Evolutionary conservation across 257 asterid genomes (phyloP).

Genomic region (Ligustrum vulgare): DNA sequence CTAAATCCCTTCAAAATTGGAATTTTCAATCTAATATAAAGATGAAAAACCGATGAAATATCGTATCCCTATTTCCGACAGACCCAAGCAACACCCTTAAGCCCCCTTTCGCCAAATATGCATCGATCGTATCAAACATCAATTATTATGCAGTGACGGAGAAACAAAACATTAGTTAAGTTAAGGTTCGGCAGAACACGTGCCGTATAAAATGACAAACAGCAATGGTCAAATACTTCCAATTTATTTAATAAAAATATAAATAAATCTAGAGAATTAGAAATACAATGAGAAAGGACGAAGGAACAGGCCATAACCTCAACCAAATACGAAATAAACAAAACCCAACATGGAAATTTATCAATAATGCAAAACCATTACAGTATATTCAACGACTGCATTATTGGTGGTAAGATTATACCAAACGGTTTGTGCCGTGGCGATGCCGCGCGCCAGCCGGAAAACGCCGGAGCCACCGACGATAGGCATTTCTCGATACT

Average conservation of each 20-base stretch:
- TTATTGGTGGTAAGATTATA: constrained; percentile 17
- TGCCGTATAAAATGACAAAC: background rate
- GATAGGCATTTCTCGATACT: constrained; percentile 34
- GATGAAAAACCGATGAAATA: no score
- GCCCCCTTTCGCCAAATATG: no score
- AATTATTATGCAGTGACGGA: no score
- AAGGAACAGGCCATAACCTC: background rate
- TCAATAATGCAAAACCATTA: constrained; percentile 29
- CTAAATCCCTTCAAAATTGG: no score
- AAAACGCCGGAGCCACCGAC: constrained; percentile 51
- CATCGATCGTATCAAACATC: no score
- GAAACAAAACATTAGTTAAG: no score
- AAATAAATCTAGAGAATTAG: background rate
- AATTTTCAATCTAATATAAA: no score
- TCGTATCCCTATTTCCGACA: no score
- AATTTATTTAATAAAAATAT: background rate
- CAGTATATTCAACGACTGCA: constrained; percentile 35
- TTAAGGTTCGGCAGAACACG: no score
- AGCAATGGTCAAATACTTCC: background rate
- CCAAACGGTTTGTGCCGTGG: constrained; percentile 20
- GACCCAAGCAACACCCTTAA: no score
- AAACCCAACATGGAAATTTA: background rate
- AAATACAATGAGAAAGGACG: background rate
- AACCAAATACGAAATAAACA: background rate
- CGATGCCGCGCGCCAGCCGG: constrained; percentile 41